Evolutionary conservation across 345 rosid species (phyloP), one percentile per base, ranked within the genome.

Genomic region (Theobroma cacao): DNA sequence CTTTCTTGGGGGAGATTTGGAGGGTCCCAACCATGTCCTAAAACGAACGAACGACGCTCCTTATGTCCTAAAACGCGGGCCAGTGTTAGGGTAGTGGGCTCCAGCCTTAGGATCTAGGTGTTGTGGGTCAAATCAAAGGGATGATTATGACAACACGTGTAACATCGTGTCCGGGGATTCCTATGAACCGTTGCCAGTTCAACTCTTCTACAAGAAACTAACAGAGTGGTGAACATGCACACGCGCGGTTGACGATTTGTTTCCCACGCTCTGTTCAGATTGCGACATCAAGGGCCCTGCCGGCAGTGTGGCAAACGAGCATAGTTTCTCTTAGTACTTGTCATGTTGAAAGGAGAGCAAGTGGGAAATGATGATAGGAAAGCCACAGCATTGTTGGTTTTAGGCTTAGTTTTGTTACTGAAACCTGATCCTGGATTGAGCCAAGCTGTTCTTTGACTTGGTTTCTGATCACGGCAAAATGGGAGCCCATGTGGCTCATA

Each of bases 21-120:
- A 0, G 60, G 72, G 79, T 50, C 34, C 72, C 48, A 41, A 33
- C 2, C 34, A 0, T 22, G 50, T 8, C 28, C 9, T 3, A 56
- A 74, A 74, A 74, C 14, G 77, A 40, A 38, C 38, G 63, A 60
- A 40, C 15, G 62, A 48, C 33, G 34, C 48, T 48, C 72, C 69
- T 34, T 22, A 11, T 24, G 28, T 63, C 61, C 31, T 7, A 60
- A 31, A 28, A 24, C 61, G 33, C 59, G 14, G 15, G 26, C 75
- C 56, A 28, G 7, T 2, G 5, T 41, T n/a, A 41, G 72, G 26
- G 40, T 26, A n/a, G 30, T 7, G 18, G 40, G 36, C 41, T 67
- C 26, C 30, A 22, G 3, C 24, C 20, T 15, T 33, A 15, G 10
- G 6, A 20, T 60, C 47, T 68, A 68, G 14, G 41, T 50, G 10